Percentiles rank a stretch among this genome's conserved stretches.
These are phyloP conservation scores for Neofusicoccum laricinum DNA, from an alignment of 2,329 filamentous ascomycete genomes.

Conservation along the genomic window DNA sequence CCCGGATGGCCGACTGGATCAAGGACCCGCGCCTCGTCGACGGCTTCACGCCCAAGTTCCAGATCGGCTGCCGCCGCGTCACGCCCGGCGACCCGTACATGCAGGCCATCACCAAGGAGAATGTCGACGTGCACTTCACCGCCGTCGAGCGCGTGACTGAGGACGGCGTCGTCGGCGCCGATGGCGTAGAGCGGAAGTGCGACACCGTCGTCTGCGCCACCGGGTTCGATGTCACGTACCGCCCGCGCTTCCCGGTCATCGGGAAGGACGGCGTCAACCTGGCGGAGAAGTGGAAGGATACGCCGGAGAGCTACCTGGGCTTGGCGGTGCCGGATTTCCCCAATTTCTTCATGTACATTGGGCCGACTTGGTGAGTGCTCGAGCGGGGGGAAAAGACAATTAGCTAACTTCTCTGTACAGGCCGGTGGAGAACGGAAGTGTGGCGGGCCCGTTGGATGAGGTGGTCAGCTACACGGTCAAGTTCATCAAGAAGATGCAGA, in stretches of 20 bases:
- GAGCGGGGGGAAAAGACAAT: no score
- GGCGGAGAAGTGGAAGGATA: constrained; percentile 39
- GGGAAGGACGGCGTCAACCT: constrained; percentile 41
- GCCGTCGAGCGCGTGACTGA: constrained; percentile 45
- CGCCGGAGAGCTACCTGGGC: constrained; percentile 41
- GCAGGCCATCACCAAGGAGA: constrained; percentile 48
- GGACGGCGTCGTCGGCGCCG: constrained; percentile 43
- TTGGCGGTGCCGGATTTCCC: constrained; percentile 43
- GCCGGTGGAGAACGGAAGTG: constrained; percentile 47
- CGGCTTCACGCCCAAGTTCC: constrained; percentile 47
- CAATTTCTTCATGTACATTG: constrained; percentile 42
- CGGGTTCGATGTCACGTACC: constrained; percentile 45
- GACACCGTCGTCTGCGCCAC: constrained; percentile 47
- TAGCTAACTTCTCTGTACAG: constrained; percentile 18
- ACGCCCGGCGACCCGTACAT: constrained; percentile 53
- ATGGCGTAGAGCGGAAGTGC: constrained; percentile 40
- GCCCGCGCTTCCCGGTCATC: constrained; percentile 43
- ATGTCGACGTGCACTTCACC: constrained; percentile 52
- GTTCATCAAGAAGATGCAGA: constrained; percentile 47
- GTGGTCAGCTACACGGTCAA: constrained; percentile 42
- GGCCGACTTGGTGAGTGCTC: constrained; percentile 32
- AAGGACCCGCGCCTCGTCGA: constrained; percentile 50
- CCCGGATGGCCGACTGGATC: constrained; percentile 50
- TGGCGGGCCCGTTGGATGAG: constrained; percentile 39
- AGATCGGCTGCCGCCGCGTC: constrained; percentile 46